A percentile compares a stretch with the other conserved stretches of the same genome.
Evolutionary conservation across 2,329 filamentous ascomycete species (phyloP).

Genomic region (Trichoderma sp.): DNA sequence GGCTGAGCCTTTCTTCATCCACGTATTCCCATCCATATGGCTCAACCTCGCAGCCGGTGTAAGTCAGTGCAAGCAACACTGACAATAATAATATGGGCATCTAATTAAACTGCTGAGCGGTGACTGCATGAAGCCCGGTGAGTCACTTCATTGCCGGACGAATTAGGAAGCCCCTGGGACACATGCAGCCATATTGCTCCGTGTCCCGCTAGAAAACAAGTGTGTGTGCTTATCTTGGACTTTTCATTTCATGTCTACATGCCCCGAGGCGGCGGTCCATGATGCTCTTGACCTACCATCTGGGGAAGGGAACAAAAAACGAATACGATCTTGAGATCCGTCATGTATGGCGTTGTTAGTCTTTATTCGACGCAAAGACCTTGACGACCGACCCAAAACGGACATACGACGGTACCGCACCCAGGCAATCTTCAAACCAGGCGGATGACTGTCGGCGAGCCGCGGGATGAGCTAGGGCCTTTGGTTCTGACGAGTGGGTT

Average conservation of each 20-base stretch:
- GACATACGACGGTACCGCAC: background rate
- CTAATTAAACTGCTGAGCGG: background rate
- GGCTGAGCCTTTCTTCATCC: background rate
- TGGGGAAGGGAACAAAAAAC: background rate
- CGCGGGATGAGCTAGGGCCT: background rate
- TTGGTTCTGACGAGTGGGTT: background rate
- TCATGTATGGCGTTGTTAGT: background rate
- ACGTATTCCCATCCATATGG: background rate
- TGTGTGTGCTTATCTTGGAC: background rate
- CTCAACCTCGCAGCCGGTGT: background rate
- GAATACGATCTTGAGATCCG: background rate
- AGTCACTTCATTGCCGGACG: constrained; percentile 1
- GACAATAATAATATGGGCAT: background rate
- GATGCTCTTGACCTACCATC: background rate
- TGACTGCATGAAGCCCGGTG: background rate
- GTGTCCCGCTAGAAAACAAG: background rate
- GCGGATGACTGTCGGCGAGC: background rate
- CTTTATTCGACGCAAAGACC: background rate
- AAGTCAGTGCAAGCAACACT: background rate
- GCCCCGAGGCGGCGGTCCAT: background rate
- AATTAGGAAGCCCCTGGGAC: background rate
- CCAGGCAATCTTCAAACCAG: background rate
- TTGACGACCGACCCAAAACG: background rate
- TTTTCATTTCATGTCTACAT: background rate
- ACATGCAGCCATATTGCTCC: background rate